Evolutionary conservation across 2,329 filamentous ascomycete genomes (phyloP).

Genomic region (Coniochaeta sp.): DNA sequence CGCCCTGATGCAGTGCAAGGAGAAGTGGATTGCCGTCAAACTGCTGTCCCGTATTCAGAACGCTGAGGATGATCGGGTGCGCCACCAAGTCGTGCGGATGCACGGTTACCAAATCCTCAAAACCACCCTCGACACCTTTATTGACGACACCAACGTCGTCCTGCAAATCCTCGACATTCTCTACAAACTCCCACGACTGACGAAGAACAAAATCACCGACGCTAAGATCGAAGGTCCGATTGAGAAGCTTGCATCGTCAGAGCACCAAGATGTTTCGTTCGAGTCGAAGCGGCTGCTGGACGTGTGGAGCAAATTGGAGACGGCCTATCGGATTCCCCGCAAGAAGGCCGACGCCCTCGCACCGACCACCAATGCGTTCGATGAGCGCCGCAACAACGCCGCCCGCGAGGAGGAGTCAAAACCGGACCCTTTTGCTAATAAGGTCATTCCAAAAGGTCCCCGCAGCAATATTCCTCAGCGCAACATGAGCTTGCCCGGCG

Average conservation of each 20-base stretch:
- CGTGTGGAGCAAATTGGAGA: slow-evolving; percentile 82
- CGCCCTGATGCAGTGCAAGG: slow-evolving; percentile 92
- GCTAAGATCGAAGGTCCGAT: slow-evolving; percentile 89
- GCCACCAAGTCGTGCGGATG: slow-evolving; percentile 87
- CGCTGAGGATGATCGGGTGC: slow-evolving; percentile 79
- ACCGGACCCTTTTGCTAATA: slow-evolving; percentile 35
- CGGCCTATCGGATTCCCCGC: slow-evolving; percentile 87
- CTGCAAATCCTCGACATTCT: slow-evolving; percentile 86
- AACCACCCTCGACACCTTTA: slow-evolving; percentile 75
- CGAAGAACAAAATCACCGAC: slow-evolving; percentile 93
- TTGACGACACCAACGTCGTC: slow-evolving; percentile 83
- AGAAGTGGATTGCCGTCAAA: slow-evolving; percentile 99
- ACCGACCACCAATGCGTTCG: slow-evolving; percentile 45
- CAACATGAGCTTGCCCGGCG: slow-evolving; percentile 35
- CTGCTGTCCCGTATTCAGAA: slow-evolving; percentile 81
- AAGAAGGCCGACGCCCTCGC: slow-evolving; percentile 74
- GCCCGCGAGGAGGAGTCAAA: slow-evolving; percentile 36
- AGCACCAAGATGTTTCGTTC: slow-evolving; percentile 67
- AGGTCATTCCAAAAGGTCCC: slow-evolving; percentile 50
- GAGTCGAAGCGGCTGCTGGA: slow-evolving; percentile 67
- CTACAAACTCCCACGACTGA: slow-evolving; percentile 80
- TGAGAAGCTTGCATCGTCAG: slow-evolving; percentile 56
- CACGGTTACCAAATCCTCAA: slow-evolving; percentile 96
- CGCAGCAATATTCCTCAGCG: slow-evolving; percentile 53
- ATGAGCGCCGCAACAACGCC: slow-evolving; percentile 50